Base-by-base conservation (phyloP, 2,329 filamentous ascomycete species). In the Beauveria medogensis region DNA sequence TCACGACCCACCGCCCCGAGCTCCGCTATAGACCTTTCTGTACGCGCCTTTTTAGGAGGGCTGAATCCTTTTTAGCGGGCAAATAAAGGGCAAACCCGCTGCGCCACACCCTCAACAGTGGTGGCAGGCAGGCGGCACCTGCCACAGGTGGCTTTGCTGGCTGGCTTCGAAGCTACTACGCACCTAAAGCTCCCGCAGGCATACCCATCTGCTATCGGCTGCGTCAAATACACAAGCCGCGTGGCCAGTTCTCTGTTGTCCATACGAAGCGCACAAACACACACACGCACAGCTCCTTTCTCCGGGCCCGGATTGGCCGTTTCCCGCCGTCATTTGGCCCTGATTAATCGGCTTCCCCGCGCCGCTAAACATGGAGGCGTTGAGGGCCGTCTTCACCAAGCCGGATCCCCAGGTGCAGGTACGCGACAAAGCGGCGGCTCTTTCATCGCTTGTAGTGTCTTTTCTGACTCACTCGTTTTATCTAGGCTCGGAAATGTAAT, bases 401-500 rank as follows among this genome's bases (percentile, higher is more conserved):
- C 93, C 94, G 43, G 92, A 96, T 71, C 94, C 94, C 50, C 89
- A 95, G 75, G 89, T 89, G 65, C 93, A 99, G 82, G 93, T 96
- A 79, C 66, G 80, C 67, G 14, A 16, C 26, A 24, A 10, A 16
- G 16, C 12, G 16, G 41, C n/a, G 28, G 18, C 60, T 59, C 10
- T 16, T 12, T 56, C 14, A 37, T 37, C 34, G 14, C 16, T 14
- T 52, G 12, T 20, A 5, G 1, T n/a, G 16, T n/a, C 10, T 28
- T 41, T 3, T 30, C n/a, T 40, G 12, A 22, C 55, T 62, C 16
- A 53, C 65, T 5, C 9, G 2, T 41, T 26, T 10, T 24, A 24
- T 6, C 46, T 69, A 99, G 93, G 88, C 94, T 77, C 88, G 92
- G 65, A 97, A 97, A 87, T 97, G 93, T 77, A 96, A 97, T 75